Evolutionary conservation across 78 protist species (phyloP).

Genomic region (Guillardia theta): DNA sequence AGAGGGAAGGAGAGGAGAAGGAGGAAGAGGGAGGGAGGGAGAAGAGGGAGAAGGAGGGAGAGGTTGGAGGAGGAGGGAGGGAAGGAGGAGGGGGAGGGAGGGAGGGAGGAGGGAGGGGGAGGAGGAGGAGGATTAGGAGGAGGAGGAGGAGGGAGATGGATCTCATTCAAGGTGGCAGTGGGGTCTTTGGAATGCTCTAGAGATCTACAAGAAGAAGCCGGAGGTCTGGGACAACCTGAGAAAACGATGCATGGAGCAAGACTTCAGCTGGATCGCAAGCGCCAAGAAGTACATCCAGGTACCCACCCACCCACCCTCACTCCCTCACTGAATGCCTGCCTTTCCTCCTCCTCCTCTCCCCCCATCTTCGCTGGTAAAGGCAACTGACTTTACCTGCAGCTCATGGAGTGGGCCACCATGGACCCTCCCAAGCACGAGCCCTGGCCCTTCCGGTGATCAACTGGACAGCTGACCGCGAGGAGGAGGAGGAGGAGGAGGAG

Average conservation of each 20-base stretch:
- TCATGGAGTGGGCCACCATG: constrained; percentile 2
- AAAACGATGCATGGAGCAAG: background rate
- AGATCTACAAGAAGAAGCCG: background rate
- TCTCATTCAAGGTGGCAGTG: no score
- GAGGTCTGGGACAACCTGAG: background rate
- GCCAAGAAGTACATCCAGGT: background rate
- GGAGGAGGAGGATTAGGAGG: no score
- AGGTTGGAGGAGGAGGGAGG: no score
- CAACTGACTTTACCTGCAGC: background rate
- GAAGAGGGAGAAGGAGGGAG: no score
- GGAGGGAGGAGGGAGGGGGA: no score
- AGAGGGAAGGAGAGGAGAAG: no score
- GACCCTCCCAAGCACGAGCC: constrained; percentile 15
- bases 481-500: no score
- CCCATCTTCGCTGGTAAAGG: background rate
- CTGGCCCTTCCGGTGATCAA: constrained; percentile 37
- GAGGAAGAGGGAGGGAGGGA: no score
- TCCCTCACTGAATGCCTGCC: background rate
- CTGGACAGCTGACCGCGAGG: no score
- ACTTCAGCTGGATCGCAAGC: background rate
- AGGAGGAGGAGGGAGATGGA: no score
- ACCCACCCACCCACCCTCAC: background rate
- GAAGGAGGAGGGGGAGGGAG: no score
- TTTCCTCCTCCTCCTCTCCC: background rate
- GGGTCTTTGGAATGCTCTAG: background rate